Conservation (phyloP, 176 grass and related monocot genomes). For the Eleusine indica region DNA sequence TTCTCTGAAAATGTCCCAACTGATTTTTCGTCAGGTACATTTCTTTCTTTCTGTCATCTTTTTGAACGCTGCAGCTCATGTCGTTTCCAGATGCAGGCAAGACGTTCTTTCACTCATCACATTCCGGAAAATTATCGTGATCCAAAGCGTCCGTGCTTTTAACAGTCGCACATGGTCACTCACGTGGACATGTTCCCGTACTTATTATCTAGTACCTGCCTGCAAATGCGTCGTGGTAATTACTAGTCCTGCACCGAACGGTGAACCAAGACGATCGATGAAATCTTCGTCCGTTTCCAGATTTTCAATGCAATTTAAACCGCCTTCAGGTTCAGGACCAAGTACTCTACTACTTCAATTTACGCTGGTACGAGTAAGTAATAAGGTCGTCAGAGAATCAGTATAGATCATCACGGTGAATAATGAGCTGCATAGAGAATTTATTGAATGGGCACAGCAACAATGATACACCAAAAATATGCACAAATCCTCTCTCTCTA, state of each 20-base stretch:
- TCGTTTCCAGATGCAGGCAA: background rate
- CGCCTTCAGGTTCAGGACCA: background rate
- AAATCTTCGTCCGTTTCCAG: background rate
- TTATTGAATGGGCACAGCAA: slow-evolving; percentile 25
- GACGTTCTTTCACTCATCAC: background rate
- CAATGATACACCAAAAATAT: slow-evolving; percentile 45
- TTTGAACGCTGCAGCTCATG: background rate
- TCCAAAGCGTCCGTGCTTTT: slow-evolving; percentile 50
- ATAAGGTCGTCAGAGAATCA: background rate
- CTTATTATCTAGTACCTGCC: background rate
- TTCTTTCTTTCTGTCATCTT: slow-evolving; percentile 25
- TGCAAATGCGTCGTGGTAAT: background rate
- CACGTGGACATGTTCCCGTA: slow-evolving; percentile 28
- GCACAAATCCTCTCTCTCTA: slow-evolving; percentile 61
- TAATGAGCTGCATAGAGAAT: slow-evolving; percentile 28
- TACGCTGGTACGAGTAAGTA: background rate
- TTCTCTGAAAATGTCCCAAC: background rate
- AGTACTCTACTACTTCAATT: background rate
- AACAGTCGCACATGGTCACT: slow-evolving; percentile 35
- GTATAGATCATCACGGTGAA: background rate
- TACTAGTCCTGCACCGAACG: background rate
- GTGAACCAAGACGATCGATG: no score
- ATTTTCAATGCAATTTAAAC: slow-evolving; percentile 11
- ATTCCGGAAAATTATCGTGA: background rate
- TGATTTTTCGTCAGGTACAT: slow-evolving; percentile 11